Evolutionary conservation across 352 stramenopile species (phyloP), one percentile per base, ranked within the genome.

Genomic region (Globisporangium abappressorium): DNA sequence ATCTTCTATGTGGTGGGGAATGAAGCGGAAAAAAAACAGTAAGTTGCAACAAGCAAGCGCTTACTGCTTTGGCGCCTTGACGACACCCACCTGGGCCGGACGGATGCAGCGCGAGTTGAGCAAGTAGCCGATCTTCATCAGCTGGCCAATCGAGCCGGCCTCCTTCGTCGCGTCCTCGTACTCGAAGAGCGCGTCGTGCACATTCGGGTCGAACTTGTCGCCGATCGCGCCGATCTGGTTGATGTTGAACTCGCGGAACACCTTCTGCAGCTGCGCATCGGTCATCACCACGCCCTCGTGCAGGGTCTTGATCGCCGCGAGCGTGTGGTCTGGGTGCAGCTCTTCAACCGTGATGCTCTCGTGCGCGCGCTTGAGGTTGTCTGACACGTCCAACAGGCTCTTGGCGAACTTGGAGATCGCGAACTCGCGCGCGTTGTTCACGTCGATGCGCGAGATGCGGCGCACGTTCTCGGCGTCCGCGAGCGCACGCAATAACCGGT

Each of bases 381-480:
- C 98, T 56, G 96, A 98, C 26, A 99, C 96, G 68, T 99, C 97
- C 69, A 99, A 81, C 62, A 99, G 76, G 65, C 80, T 88, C 84
- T 99, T 99, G 68, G 97, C 95, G 77, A 99, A 99, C 68, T 96
- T 98, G 63, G 89, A 90, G 68, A 99, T 98, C 66, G 97, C 94
- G 80, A 98, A 99, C 59, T 97, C 89, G 38, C 87, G 84, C 51
- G 94, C 97, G 49, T 96, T 94, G 64, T 93, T 85, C 41, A 99
- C 93, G 77, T 99, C 98, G 8, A 93, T 73, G 66, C 86, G 75
- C 65, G 96, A 97, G 78, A 98, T 98, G 46, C 90, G 81, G 51
- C 97, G 93, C 69, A 98, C 97, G 78, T 99, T 99, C 81, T 99
- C 97, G 69, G 98, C 96, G 79, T 99, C 98, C 1, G 98, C 98